A percentile compares a stretch with the other conserved stretches of the same genome.
phyloP scores from a whole-genome alignment of 1,284 basidiomycete species.

The Irpex sp. region DNA sequence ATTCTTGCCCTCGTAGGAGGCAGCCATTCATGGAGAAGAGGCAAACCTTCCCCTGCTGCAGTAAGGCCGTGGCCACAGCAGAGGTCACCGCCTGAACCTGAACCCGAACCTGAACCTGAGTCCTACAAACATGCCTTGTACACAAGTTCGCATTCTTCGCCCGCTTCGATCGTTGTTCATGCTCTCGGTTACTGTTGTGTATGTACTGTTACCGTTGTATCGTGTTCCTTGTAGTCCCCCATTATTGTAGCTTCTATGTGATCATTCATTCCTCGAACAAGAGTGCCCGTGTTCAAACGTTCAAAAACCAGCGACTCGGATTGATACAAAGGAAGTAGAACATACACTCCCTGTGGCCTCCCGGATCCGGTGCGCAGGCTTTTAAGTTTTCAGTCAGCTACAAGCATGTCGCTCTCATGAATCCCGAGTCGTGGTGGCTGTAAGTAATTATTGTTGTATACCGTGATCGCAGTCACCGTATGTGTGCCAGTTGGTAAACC shows the following conservation, averaged over 20 bases:
- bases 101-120: not conserved
- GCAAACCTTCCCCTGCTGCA: not conserved
- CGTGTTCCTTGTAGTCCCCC: not conserved
- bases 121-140: not conserved
- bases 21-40: not conserved
- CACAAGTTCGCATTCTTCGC: not conserved
- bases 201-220: not conserved
- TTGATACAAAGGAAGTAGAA: too few species aligned
- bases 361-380: too few species aligned
- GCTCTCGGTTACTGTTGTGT: not conserved
- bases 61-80: not conserved
- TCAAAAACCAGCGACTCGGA: too few species aligned
- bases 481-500: not conserved
- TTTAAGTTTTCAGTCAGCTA: too few species aligned
- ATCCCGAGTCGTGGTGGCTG: too few species aligned
- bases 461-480: not conserved
- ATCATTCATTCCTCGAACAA: too few species aligned
- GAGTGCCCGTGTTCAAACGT: too few species aligned
- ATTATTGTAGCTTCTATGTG: not conserved
- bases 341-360: too few species aligned
- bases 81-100: not conserved
- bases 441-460: too few species aligned
- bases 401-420: too few species aligned
- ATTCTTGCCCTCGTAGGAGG: not conserved
- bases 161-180: not conserved